Evolutionary conservation across 208 protist species (phyloP).

Genomic region (Leishmania tarentolae): DNA sequence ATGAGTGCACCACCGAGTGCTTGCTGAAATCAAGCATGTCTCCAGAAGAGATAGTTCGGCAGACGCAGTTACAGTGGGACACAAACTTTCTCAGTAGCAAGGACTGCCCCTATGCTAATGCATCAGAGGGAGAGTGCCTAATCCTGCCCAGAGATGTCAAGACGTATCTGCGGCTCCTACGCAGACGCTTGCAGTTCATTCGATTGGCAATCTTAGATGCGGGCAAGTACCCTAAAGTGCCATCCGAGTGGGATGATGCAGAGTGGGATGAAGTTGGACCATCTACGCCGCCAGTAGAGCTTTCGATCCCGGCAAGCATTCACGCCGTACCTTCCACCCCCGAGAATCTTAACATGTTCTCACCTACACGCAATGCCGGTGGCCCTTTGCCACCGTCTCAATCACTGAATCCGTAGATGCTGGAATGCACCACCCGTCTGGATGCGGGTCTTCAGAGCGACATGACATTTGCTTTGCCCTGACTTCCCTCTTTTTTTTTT

Average conservation of each 20-base stretch:
- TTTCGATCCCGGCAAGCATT: neutral
- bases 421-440: neutral
- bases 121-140: conserved; percentile 3
- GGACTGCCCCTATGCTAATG: conserved; percentile 20
- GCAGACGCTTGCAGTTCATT: conserved; percentile 22
- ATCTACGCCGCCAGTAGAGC: conserved; percentile 1
- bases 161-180: conserved; percentile 26
- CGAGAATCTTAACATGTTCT: conserved; percentile 44
- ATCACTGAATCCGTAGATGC: conserved; percentile 24
- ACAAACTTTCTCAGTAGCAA: conserved; percentile 24
- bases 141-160: conserved; percentile 25
- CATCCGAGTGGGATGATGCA: conserved; percentile 18
- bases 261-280: conserved; percentile 13
- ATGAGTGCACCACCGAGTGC: conserved; percentile 28
- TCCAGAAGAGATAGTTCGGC: conserved; percentile 33
- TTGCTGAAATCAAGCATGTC: conserved; percentile 26
- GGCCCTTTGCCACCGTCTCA: conserved; percentile 48
- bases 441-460: neutral
- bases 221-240: conserved; percentile 21
- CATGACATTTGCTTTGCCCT: neutral
- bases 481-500: neutral
- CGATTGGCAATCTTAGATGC: conserved; percentile 32
- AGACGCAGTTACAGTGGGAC: conserved; percentile 36
- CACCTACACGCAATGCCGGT: conserved; percentile 44
- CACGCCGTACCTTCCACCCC: conserved; percentile 8